These are phyloP conservation scores for Daedaleopsis sinensis DNA, from an alignment of 768 basidiomycete species.

Conservation along the genomic window DNA sequence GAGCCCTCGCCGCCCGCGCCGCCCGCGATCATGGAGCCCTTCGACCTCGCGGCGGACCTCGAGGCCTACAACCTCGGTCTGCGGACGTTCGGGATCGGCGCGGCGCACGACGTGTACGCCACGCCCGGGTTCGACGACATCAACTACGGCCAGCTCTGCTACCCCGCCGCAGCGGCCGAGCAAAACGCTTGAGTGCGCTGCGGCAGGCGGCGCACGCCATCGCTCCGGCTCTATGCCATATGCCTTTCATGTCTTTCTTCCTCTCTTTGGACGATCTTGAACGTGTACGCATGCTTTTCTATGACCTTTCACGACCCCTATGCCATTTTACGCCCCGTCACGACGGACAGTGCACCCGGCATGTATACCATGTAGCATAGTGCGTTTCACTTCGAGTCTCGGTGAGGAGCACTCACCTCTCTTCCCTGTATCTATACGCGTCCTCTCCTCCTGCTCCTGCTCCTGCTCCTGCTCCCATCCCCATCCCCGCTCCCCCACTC, in stretches of 20 bases:
- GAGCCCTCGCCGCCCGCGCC: neutral
- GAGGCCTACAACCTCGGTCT: slow-evolving; percentile 28
- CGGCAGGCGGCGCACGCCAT: neutral
- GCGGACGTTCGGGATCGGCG: slow-evolving; percentile 24
- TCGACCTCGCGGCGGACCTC: slow-evolving; percentile 22
- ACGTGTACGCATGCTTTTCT: neutral
- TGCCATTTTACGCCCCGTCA: slow-evolving; percentile 4
- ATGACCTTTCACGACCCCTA: slow-evolving; percentile 10
- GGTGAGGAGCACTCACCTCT: slow-evolving; percentile 7
- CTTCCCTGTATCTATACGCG: slow-evolving; percentile 18
- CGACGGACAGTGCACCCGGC: slow-evolving; percentile 11
- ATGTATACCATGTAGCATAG: slow-evolving; percentile 18
- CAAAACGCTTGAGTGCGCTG: too few relatives aligned
- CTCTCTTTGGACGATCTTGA: neutral
- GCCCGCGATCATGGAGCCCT: neutral
- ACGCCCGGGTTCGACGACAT: slow-evolving; percentile 22
- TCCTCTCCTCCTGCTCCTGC: neutral
- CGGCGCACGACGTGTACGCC: slow-evolving; percentile 13
- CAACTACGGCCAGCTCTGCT: slow-evolving; percentile 24
- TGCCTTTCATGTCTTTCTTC: neutral
- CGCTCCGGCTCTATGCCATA: neutral
- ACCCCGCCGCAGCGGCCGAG: neutral
- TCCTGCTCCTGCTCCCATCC: neutral
- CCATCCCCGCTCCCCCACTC: neutral
- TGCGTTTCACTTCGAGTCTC: neutral